These are phyloP conservation scores for Microbotryum saponariae DNA, from an alignment of 1,284 basidiomycete genomes.

Conservation along the genomic window DNA sequence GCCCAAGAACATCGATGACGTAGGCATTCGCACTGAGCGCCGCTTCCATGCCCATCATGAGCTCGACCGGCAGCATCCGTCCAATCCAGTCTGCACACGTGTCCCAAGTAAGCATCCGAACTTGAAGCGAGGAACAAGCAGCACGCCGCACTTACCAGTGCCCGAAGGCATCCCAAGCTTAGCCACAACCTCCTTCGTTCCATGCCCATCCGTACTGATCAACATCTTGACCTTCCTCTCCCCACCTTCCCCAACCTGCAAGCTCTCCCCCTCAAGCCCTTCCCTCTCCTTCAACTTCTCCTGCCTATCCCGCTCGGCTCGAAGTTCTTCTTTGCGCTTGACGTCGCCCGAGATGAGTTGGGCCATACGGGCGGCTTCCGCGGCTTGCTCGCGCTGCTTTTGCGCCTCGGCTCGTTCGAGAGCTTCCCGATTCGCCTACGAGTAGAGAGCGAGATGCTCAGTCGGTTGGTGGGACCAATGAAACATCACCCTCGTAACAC, in stretches of 20 bases:
- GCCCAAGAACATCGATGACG: conserved; percentile 31
- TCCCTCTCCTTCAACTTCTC: conserved; percentile 10
- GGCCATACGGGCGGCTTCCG: conserved; percentile 23
- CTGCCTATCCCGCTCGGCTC: conserved; percentile 16
- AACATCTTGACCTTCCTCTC: conserved; percentile 4
- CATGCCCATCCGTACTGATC: neutral
- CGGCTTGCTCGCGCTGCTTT: conserved; percentile 19
- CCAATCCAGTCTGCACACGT: conserved; percentile 22
- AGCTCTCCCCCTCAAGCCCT: conserved; percentile 5
- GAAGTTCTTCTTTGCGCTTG: conserved; percentile 23
- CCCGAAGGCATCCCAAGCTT: conserved; percentile 11
- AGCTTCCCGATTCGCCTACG: conserved; percentile 15
- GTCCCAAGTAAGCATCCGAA: too few species aligned
- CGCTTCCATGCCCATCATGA: neutral
- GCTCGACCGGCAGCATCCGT: conserved; percentile 9
- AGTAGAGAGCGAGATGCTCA: neutral
- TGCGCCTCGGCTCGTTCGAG: conserved; percentile 8
- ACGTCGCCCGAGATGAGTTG: conserved; percentile 32
- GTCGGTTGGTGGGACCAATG: neutral
- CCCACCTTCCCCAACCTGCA: neutral
- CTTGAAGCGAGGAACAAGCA: too few species aligned
- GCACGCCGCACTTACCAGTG: conserved; percentile 6
- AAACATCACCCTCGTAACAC: neutral
- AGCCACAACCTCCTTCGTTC: conserved; percentile 6
- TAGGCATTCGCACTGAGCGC: conserved; percentile 20